These are phyloP conservation scores for Podospora didyma DNA, from an alignment of 495 filamentous ascomycete species.

Conservation along the genomic window DNA sequence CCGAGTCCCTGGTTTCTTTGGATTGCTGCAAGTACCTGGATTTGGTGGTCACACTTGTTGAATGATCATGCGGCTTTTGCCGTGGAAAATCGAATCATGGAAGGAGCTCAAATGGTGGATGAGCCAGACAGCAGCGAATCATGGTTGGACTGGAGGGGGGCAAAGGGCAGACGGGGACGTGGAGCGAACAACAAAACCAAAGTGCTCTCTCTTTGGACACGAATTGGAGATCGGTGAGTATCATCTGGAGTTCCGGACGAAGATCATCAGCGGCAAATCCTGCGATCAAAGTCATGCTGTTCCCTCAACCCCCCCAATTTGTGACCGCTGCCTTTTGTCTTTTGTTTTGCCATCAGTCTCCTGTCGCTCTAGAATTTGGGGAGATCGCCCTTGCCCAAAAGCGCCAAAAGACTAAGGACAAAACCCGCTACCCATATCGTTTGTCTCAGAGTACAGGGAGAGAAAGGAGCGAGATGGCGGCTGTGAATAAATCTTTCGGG, in stretches of 20 bases:
- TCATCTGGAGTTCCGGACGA: conserved; percentile 21
- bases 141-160: background rate
- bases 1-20: conserved; percentile 13
- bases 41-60: background rate
- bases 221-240: conserved; percentile 13
- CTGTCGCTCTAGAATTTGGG: background rate
- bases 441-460: conserved; percentile 1
- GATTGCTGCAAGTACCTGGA: background rate
- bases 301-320: background rate
- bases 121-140: background rate
- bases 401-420: background rate
- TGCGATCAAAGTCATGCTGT: conserved; percentile 14
- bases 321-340: background rate
- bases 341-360: background rate
- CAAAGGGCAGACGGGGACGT: background rate
- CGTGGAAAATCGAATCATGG: background rate
- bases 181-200: background rate
- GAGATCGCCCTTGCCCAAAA: conserved; percentile 7
- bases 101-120: background rate
- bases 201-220: background rate
- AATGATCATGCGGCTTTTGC: background rate
- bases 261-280: conserved; percentile 18
- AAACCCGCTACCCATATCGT: background rate
- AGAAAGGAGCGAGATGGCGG: background rate
- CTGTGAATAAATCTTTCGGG: conserved; percentile 8